phyloP scores from a whole-genome alignment of 2,329 filamentous ascomycete genomes.

The Fusarium poae region DNA sequence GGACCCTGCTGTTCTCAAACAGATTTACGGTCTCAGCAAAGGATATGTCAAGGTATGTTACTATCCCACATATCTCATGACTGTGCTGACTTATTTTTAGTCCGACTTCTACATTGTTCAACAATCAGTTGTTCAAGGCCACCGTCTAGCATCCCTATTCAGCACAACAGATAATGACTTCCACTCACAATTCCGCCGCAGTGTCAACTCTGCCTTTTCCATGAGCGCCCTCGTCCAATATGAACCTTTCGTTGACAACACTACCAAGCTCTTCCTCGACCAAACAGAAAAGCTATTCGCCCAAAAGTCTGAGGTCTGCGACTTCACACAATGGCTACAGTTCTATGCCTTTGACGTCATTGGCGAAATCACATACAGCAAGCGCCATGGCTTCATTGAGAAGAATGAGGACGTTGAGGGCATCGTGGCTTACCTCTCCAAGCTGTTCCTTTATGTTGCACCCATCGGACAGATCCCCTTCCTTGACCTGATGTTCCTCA shows the following conservation, averaged over 20 bases:
- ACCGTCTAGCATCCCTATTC: slow-evolving; percentile 78
- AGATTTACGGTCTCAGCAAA: slow-evolving; percentile 86
- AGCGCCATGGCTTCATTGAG: slow-evolving; percentile 81
- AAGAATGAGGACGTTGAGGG: slow-evolving; percentile 80
- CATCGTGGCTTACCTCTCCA: slow-evolving; percentile 74
- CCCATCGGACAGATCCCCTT: slow-evolving; percentile 82
- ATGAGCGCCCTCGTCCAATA: slow-evolving; percentile 84
- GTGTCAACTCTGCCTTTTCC: slow-evolving; percentile 81
- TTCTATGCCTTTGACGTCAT: slow-evolving; percentile 88
- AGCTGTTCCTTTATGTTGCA: slow-evolving; percentile 77
- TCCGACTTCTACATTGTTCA: slow-evolving; percentile 87
- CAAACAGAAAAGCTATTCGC: slow-evolving; percentile 70
- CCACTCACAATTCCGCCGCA: slow-evolving; percentile 79
- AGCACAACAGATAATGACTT: slow-evolving; percentile 81
- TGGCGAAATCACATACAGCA: slow-evolving; percentile 81
- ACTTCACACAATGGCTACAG: slow-evolving; percentile 80
- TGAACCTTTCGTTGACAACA: slow-evolving; percentile 83
- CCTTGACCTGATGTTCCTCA: slow-evolving; percentile 76
- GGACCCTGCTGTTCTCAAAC: slow-evolving; percentile 78
- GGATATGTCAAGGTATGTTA: slow-evolving; percentile 77
- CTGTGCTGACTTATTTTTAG: slow-evolving; percentile 54
- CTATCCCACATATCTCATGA: slow-evolving; percentile 61
- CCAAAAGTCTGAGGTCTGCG: slow-evolving; percentile 54
- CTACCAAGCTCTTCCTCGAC: slow-evolving; percentile 76
- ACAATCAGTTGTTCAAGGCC: slow-evolving; percentile 77